phyloP scores from a whole-genome alignment of 441 rosid genomes.

The Geranium incanum region DNA sequence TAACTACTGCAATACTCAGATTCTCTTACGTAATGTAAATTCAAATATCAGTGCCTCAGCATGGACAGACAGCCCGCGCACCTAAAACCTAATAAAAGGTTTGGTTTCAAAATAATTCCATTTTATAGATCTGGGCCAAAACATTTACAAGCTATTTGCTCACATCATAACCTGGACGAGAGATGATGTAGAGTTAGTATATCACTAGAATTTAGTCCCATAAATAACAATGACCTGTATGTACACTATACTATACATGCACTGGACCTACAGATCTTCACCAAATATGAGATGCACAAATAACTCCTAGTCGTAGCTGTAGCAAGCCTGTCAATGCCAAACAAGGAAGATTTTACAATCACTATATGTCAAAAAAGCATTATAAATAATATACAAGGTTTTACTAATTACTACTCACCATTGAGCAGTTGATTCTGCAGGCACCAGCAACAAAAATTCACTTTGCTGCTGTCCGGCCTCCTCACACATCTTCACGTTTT shows the following conservation, averaged over 20 bases:
- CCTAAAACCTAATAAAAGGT: no score
- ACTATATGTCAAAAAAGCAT: not conserved
- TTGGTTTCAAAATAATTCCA: not conserved
- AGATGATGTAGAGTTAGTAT: not conserved
- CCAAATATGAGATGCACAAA: no score
- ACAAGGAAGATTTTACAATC: not conserved
- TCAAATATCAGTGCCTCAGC: no score
- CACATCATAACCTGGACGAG: constrained; percentile 14
- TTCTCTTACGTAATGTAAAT: no score
- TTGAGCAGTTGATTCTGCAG: constrained; percentile 21
- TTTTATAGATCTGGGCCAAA: constrained; percentile 20
- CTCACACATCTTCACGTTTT: not conserved
- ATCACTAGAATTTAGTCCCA: not conserved
- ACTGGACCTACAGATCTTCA: not conserved
- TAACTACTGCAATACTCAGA: no score
- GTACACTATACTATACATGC: constrained; percentile 23
- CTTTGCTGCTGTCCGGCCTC: not conserved
- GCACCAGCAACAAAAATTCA: constrained; percentile 17
- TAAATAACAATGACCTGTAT: constrained; percentile 23
- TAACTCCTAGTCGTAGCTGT: not conserved
- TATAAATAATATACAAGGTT: not conserved
- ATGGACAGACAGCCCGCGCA: no score
- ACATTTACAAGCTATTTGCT: constrained; percentile 35
- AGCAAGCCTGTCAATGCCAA: not conserved
- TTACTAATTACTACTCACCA: constrained; percentile 23